Base-by-base conservation (phyloP, 2,329 filamentous ascomycete species). In the Venturia oleaginea region DNA sequence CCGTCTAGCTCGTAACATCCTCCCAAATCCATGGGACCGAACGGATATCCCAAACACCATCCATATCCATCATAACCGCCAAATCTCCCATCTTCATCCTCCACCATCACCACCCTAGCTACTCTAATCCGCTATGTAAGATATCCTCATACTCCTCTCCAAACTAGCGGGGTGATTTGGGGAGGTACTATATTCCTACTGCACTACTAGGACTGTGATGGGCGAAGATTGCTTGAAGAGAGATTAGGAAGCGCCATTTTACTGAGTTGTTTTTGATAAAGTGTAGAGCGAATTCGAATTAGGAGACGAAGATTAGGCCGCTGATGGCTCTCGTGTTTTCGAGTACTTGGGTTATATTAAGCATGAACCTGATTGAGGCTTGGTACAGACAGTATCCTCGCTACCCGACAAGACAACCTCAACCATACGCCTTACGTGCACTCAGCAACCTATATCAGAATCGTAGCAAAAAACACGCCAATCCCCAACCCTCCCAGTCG, bases 161-260 rank as follows among this genome's bases (percentile, higher is more conserved):
- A 7, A 86, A 75, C 81, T 83, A 85, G 62, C 84, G 78, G 11
- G 84, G 83, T 0, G 81, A 84, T 68, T 86, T 84, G 13, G 83
- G 61, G 6, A 65, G 37, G 32, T 37, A 57, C 15, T n/a, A 46
- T 24, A 38, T 42, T 22, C 64, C 64, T 8, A 64, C 13, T n/a
- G 32, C 13, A 62, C 64, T 8, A 64, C 13, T n/a, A 46, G 10
- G 6, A 64, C 19, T 1, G 64, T 22, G 4, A 65, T n/a, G 17
- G 4, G 64, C 22, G 42, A 62, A 51, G 32, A 65, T 59, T 6
- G 19, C 19, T 22, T 64, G 40, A 30, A 65, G 59, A 8, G 64
- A 62, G n/a, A 65, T 30, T 46, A 62, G 64, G 24, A 51, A 17
- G 17, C 64, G 62, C 64, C 64, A 65, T 10, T 61, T 32, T 4